Evolutionary conservation across 78 protist genomes (phyloP).

Genomic region (Dictyostelium brefeldianum): DNA sequence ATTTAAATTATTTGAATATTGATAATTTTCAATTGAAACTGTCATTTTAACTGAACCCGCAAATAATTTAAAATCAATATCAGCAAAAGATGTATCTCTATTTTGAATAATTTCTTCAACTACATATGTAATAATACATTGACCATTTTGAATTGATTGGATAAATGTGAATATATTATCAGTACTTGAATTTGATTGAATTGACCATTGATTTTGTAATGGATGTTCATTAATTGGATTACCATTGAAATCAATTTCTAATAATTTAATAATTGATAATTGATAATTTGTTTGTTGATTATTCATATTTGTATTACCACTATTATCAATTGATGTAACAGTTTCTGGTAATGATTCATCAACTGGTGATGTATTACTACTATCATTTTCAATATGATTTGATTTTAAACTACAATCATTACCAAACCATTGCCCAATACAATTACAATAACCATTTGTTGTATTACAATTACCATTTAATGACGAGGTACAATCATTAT

Average conservation of each 20-base stretch:
- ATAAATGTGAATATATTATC: background rate
- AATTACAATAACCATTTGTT: background rate
- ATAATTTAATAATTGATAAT: background rate
- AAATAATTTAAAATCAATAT: constrained; percentile 2
- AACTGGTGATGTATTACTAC: background rate
- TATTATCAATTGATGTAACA: background rate
- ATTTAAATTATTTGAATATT: background rate
- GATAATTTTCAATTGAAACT: background rate
- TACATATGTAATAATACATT: background rate
- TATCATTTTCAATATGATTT: background rate
- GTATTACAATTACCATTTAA: constrained; percentile 1
- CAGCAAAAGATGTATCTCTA: background rate
- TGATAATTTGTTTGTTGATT: constrained; percentile 26
- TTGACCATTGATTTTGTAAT: constrained; percentile 2
- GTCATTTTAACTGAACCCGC: constrained; percentile 6
- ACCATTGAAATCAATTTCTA: background rate
- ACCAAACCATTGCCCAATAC: background rate
- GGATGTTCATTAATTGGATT: background rate
- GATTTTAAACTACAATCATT: constrained; percentile 3
- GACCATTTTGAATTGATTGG: background rate
- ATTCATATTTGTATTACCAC: background rate
- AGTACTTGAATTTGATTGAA: background rate
- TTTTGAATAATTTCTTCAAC: background rate
- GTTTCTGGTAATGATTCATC: background rate
- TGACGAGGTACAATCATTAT: background rate